These are phyloP conservation scores for Leishmania braziliensis DNA, from an alignment of 208 protist genomes.

Conservation along the genomic window DNA sequence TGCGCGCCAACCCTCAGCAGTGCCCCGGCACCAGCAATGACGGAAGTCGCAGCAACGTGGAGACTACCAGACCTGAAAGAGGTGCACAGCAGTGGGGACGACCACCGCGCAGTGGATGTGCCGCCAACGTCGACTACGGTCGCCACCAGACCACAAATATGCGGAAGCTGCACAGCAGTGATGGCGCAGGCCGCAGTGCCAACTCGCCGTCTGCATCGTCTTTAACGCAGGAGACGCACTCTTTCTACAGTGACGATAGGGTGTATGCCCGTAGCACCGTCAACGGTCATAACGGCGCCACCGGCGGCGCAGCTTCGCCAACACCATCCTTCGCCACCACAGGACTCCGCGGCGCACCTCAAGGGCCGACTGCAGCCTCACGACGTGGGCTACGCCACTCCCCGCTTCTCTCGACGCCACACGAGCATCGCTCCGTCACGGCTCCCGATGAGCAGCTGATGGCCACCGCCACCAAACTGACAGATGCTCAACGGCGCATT, in stretches of 20 bases:
- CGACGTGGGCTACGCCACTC: neutral
- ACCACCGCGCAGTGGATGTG: conserved; percentile 22
- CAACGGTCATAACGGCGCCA: neutral
- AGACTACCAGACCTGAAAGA: neutral
- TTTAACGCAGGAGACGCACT: conserved; percentile 4
- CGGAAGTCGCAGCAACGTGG: neutral
- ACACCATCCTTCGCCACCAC: neutral
- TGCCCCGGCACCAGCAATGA: neutral
- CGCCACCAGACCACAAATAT: neutral
- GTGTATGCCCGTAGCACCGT: neutral
- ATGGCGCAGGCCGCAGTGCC: neutral
- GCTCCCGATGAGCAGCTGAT: conserved; percentile 5
- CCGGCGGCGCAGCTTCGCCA: neutral
- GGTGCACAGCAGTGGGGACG: neutral
- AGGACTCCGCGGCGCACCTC: neutral
- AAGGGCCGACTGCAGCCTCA: neutral
- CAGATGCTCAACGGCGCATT: conserved; percentile 31
- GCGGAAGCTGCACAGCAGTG: neutral
- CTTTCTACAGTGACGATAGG: neutral
- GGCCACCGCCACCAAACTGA: conserved; percentile 5
- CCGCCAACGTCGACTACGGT: neutral
- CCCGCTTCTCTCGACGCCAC: neutral
- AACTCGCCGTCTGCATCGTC: neutral
- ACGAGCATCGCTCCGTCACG: neutral
- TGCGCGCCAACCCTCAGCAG: conserved; percentile 29